Conservation (phyloP, 2,329 filamentous ascomycete genomes). For the Xylaria sp. region DNA sequence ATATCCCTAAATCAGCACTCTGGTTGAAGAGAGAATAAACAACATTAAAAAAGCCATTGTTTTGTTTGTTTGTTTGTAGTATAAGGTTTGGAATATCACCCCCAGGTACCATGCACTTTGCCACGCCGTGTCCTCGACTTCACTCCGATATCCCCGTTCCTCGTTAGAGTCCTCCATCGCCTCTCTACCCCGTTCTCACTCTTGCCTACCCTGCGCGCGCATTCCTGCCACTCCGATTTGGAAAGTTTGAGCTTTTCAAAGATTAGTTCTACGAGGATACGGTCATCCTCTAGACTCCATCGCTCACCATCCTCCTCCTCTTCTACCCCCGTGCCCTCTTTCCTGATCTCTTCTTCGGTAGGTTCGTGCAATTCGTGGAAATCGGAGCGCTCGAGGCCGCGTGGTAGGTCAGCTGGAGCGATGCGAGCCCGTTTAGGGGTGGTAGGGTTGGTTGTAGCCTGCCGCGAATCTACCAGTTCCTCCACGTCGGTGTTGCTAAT, state of each 20-base stretch:
- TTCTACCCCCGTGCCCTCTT: slow-evolving; percentile 54
- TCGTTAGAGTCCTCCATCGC: slow-evolving; percentile 72
- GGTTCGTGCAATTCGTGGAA: slow-evolving; percentile 62
- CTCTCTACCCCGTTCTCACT: slow-evolving; percentile 66
- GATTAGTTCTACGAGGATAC: slow-evolving; percentile 73
- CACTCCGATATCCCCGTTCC: slow-evolving; percentile 68
- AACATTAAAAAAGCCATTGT: neutral
- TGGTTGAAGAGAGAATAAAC: neutral
- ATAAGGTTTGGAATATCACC: slow-evolving; percentile 41
- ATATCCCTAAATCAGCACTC: slow-evolving; percentile 8
- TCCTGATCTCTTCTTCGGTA: slow-evolving; percentile 44
- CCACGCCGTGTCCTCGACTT: slow-evolving; percentile 60
- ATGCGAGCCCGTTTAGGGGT: slow-evolving; percentile 71
- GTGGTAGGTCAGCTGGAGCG: slow-evolving; percentile 68
- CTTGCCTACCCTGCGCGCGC: slow-evolving; percentile 70
- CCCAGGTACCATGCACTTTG: slow-evolving; percentile 66
- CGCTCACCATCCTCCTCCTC: slow-evolving; percentile 58
- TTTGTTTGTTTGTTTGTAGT: neutral
- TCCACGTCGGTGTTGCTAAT: slow-evolving; percentile 41
- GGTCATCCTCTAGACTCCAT: slow-evolving; percentile 73
- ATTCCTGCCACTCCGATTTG: slow-evolving; percentile 74
- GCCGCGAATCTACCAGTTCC: slow-evolving; percentile 39
- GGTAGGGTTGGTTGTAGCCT: slow-evolving; percentile 51
- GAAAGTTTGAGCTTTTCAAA: slow-evolving; percentile 72
- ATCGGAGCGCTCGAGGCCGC: slow-evolving; percentile 67